These are phyloP conservation scores for grape (Vitis vinifera) DNA, from an alignment of 164 flowering plant genomes.

Conservation along the genomic window DNA sequence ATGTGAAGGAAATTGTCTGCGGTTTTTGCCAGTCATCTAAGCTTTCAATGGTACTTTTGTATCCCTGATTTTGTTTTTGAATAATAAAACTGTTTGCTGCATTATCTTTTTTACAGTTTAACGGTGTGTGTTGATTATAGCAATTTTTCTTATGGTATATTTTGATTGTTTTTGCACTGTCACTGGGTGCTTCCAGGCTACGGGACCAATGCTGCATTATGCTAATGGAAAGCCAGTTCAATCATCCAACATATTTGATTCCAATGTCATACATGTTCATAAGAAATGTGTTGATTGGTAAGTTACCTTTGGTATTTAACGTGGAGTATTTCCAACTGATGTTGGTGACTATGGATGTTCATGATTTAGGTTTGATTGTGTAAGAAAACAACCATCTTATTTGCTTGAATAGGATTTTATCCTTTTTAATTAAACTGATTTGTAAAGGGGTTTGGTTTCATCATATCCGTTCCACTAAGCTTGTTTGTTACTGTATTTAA, in stretches of 20 bases:
- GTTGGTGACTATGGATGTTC: no score
- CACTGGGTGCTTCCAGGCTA: slow-evolving; percentile 32
- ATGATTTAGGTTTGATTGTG: no score
- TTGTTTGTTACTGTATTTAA: no score
- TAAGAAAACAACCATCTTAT: no score
- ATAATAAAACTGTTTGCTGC: neutral
- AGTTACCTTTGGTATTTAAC: slow-evolving; percentile 4
- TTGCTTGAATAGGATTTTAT: no score
- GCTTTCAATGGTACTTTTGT: slow-evolving; percentile 43
- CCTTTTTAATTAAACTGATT: no score
- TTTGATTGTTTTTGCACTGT: no score
- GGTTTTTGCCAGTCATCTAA: slow-evolving; percentile 66
- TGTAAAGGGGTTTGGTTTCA: no score
- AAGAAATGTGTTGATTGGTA: slow-evolving; percentile 67
- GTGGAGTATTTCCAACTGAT: neutral
- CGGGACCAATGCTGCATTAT: slow-evolving; percentile 60
- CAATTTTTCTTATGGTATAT: neutral
- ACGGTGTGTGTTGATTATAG: neutral
- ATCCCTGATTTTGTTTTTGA: neutral
- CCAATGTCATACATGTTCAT: slow-evolving; percentile 57
- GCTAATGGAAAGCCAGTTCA: slow-evolving; percentile 39
- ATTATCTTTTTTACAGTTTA: neutral
- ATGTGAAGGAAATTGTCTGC: slow-evolving; percentile 29
- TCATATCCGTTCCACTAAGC: no score
- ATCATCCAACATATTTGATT: slow-evolving; percentile 2